Base-by-base conservation (phyloP, 2,329 filamentous ascomycete genomes). In the Fusarium robinianum region DNA sequence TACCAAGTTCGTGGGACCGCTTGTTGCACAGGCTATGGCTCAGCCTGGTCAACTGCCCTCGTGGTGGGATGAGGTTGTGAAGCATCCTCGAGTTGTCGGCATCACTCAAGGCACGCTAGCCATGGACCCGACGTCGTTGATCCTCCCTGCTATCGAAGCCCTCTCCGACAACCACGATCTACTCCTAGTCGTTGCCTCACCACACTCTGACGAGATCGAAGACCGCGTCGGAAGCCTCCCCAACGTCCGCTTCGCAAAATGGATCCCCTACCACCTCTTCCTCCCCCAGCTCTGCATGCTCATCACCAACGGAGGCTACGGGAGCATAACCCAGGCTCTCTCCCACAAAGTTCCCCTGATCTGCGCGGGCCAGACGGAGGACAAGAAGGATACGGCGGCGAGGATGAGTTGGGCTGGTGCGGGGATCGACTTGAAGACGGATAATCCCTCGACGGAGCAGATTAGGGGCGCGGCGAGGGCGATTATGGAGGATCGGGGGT, bases 71-170 rank as follows among this genome's bases (percentile, higher is more conserved):
- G 58, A 62, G 5, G 51, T 68, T 0, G 36, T 60, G 5, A 43
- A 46, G 0, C 59, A 68, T 7, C 46, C 41, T 2, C 53, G 53
- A 4, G 61, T 71, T 7, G 51, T 71, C 4, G 68, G 64, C 14
- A 63, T 71, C 14, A 71, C 68, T 1, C 68, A 71, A 34, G 68
- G 68, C 5, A 71, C 68, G 1, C 41, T 70, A 14, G 65, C 66
- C 23, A 67, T 65, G 60, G 57, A 71, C 14, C 67, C 67, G 3
- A 61, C 58, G 0, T 67, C 63, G 0, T 57, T 71, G 29, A 68
- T 71, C 39, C 57, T 70, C n/a, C 68, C 68, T 0, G 52, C 67
- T 5, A 62, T 71, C n/a, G 36, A 61, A 11, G 68, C 68, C 2
- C 60, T 71, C 1, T 53, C 49, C 3, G 34, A 43, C 2, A 55